Conservation (phyloP, 768 basidiomycete genomes). For the Rhizopogon sp. region DNA sequence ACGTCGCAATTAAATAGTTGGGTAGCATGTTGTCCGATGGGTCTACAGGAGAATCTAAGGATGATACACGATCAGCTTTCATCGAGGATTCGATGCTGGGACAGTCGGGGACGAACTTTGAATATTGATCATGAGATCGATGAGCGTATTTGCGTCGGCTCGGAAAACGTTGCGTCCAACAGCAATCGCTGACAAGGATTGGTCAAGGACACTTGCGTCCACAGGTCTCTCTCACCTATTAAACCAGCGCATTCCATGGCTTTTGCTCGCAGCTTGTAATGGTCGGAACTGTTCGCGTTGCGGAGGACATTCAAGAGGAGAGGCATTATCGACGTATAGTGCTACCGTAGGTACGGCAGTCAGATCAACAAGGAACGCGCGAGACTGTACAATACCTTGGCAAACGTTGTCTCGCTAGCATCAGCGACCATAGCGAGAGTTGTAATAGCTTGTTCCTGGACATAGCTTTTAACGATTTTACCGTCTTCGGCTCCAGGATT, state of each 20-base stretch:
- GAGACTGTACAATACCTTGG: slow-evolving; percentile 40
- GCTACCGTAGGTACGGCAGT: slow-evolving; percentile 34
- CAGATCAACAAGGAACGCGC: neutral
- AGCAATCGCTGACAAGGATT: slow-evolving; percentile 58
- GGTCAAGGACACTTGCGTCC: neutral
- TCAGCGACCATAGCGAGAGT: slow-evolving; percentile 89
- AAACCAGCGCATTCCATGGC: slow-evolving; percentile 91
- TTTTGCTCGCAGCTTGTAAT: slow-evolving; percentile 67
- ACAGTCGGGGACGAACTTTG: slow-evolving; percentile 50
- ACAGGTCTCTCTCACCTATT: slow-evolving; percentile 46
- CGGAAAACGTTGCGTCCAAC: slow-evolving; percentile 79
- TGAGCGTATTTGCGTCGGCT: slow-evolving; percentile 64
- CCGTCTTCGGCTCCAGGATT: slow-evolving; percentile 44
- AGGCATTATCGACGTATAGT: slow-evolving; percentile 78
- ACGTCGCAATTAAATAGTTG: slow-evolving; percentile 80
- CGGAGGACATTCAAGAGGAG: slow-evolving; percentile 69
- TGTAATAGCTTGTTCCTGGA: slow-evolving; percentile 86
- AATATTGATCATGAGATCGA: slow-evolving; percentile 69
- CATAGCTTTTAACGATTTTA: slow-evolving; percentile 48
- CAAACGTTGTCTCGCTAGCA: slow-evolving; percentile 75
- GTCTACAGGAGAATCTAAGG: slow-evolving; percentile 59
- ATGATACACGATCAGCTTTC: neutral
- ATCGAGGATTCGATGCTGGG: neutral
- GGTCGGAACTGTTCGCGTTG: slow-evolving; percentile 63
- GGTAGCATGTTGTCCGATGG: slow-evolving; percentile 65